Evolutionary conservation across 768 basidiomycete species (phyloP).

Genomic region (Serendipita sp.): DNA sequence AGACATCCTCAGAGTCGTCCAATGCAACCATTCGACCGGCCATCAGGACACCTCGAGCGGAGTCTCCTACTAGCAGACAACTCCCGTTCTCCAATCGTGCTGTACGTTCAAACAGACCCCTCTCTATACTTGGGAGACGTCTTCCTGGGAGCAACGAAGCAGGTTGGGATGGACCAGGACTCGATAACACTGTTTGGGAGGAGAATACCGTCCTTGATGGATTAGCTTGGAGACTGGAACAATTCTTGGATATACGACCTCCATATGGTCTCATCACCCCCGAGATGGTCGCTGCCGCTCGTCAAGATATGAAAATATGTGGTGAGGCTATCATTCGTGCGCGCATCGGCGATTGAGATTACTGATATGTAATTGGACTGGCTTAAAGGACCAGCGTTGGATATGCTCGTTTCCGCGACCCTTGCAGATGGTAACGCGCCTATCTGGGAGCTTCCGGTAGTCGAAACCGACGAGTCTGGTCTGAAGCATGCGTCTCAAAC

Average conservation of each 20-base stretch:
- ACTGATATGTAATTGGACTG: background rate
- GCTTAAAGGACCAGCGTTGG: background rate
- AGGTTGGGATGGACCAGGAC: background rate
- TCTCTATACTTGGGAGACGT: background rate
- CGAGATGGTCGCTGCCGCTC: background rate
- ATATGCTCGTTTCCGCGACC: background rate
- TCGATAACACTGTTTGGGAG: background rate
- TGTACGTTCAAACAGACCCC: background rate
- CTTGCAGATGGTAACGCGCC: background rate
- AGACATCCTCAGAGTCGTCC: background rate
- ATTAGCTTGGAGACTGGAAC: background rate
- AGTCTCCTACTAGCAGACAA: background rate
- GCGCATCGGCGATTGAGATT: too few species aligned
- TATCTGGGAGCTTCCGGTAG: background rate
- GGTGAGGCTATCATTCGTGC: background rate
- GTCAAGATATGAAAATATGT: background rate
- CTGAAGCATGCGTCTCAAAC: background rate
- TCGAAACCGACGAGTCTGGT: background rate
- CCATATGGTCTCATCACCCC: background rate
- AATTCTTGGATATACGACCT: conserved; percentile 1
- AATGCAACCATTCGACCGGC: background rate
- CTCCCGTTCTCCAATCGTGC: background rate
- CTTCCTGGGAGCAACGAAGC: background rate
- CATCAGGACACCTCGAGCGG: background rate
- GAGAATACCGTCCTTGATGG: background rate